Conservation (phyloP, 2,329 filamentous ascomycete species). For the Pseudogymnoascus destructans region DNA sequence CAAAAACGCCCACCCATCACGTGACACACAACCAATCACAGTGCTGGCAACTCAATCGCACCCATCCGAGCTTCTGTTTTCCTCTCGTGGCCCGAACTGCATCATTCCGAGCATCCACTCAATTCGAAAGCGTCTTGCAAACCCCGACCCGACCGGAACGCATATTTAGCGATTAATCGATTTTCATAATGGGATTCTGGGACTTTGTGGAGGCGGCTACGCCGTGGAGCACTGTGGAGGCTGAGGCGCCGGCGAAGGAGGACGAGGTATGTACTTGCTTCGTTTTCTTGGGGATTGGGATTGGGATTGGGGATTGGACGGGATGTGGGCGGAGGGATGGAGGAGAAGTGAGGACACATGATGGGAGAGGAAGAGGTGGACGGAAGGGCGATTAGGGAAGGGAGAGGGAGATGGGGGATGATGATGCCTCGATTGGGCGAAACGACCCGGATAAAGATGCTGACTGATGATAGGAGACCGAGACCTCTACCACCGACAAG, state of each 20-base stretch:
- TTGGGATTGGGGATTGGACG: background rate
- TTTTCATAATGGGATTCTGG: constrained; percentile 45
- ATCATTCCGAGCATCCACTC: background rate
- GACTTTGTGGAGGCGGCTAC: constrained; percentile 52
- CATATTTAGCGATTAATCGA: background rate
- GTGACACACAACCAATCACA: background rate
- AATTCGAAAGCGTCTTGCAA: background rate
- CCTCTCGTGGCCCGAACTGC: background rate
- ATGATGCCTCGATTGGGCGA: background rate
- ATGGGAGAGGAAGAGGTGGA: background rate
- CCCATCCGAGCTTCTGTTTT: constrained; percentile 2
- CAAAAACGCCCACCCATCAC: background rate
- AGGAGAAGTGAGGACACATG: background rate
- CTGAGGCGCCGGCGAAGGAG: constrained; percentile 41
- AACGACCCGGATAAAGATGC: background rate
- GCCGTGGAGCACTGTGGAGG: constrained; percentile 52
- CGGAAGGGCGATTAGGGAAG: background rate
- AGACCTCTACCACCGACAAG: constrained; percentile 28
- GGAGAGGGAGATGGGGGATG: background rate
- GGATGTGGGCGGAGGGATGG: constrained; percentile 8
- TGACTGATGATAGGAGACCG: background rate
- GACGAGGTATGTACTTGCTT: constrained; percentile 27
- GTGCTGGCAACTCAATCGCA: background rate
- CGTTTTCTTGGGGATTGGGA: background rate
- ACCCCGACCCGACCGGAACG: background rate